These are phyloP conservation scores for Epichloe brachyelytri DNA, from an alignment of 2,329 filamentous ascomycete genomes.

Conservation along the genomic window DNA sequence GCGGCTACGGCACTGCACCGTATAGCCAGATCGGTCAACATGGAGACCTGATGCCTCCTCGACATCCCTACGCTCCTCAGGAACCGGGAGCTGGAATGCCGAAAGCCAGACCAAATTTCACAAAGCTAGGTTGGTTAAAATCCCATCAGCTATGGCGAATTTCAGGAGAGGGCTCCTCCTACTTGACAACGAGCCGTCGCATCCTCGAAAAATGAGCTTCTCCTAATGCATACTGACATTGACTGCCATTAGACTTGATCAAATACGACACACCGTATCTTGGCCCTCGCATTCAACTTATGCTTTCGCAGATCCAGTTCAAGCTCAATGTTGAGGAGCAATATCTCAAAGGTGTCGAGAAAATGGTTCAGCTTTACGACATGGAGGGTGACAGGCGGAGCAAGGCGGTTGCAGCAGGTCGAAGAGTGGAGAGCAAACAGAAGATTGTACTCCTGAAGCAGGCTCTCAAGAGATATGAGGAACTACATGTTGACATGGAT, in stretches of 20 bases:
- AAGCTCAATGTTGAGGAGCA: slow-evolving; percentile 98
- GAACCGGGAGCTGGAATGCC: slow-evolving; percentile 55
- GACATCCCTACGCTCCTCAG: slow-evolving; percentile 60
- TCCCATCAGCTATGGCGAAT: neutral
- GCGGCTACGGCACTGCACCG: slow-evolving; percentile 46
- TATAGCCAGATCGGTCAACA: slow-evolving; percentile 50
- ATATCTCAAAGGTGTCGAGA: slow-evolving; percentile 97
- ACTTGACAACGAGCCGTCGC: neutral
- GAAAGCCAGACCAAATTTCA: slow-evolving; percentile 78
- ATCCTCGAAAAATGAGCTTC: neutral
- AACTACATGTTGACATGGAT: slow-evolving; percentile 90
- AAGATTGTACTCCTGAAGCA: slow-evolving; percentile 95
- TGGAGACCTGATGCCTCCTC: slow-evolving; percentile 65
- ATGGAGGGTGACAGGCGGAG: slow-evolving; percentile 97
- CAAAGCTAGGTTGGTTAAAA: slow-evolving; percentile 68
- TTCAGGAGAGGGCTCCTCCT: neutral
- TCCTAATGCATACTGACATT: neutral
- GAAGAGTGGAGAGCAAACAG: slow-evolving; percentile 88
- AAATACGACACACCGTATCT: slow-evolving; percentile 96
- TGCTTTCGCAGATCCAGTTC: slow-evolving; percentile 97
- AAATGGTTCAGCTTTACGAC: slow-evolving; percentile 95
- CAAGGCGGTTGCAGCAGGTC: slow-evolving; percentile 78
- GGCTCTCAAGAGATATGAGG: slow-evolving; percentile 91
- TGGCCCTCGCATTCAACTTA: slow-evolving; percentile 93
- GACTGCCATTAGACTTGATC: slow-evolving; percentile 62